Evolutionary conservation across 2,329 filamentous ascomycete species (phyloP), one percentile per base, ranked within the genome.

Genomic region (Pseudocercospora cruenta): DNA sequence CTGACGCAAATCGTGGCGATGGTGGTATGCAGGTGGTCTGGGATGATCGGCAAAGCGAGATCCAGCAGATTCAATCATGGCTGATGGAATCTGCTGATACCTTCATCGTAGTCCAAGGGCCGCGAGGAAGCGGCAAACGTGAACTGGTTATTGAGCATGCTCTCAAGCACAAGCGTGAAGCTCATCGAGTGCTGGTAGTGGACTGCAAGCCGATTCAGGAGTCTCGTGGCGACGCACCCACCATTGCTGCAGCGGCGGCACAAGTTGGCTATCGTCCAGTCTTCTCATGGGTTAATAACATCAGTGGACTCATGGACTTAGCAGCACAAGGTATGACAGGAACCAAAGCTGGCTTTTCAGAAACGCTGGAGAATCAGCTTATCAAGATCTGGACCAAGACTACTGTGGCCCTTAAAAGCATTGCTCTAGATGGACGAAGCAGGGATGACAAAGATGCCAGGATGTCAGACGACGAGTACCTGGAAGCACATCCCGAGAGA

Each of bases 191-290:
- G 55, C 82, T 98, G 2, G 83, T 96, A 3, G 87, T 98, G 53
- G 95, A 99, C 80, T 98, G 94, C 82, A 97, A 96, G 77, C 91
- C 91, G 0, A 92, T 98, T 10, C 90, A 94, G 66, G 94, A 98
- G 78, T 93, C 94, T 0, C 88, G 91, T 62, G 94, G 95, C 4
- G 95, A 99, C 75, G 89, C 90, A 7, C 88, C 89, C 2, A 97
- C 92, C 0, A 97, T 99, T 73, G 88, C 88, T 67, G 89, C 90
- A 47, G 89, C 95, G 5, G 95, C 94, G 0, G 81, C 84, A 1
- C 88, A 94, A 69, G 94, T 98, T 58, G 94, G 95, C 8, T 98
- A 97, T 76, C 86, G 91, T 8, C 95, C 95, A 0, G 88, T 99
- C 0, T 99, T 99, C 78, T 96, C 92, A 0, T 98, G 94, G 92